Evolutionary conservation across 192 early-diverging fungal species (phyloP), one percentile per base, ranked within the genome.

Genomic region (Entophlyctis helioformis): DNA sequence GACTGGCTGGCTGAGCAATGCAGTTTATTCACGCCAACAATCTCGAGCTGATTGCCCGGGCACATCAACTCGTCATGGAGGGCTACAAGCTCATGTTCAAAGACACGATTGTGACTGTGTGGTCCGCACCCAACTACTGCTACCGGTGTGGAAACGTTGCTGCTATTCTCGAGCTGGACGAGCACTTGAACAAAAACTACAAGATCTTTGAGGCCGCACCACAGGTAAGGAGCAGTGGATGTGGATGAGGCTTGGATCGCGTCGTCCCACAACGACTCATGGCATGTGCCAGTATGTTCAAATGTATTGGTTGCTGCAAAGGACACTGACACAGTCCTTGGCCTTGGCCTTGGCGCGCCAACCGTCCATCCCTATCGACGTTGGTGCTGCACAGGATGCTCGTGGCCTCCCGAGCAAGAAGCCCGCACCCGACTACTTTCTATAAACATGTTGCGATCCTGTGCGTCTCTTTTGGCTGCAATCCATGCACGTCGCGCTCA

Each of bases 81-180:
- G 93, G 76, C 6, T 98, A 88, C 58, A 96, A 96, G 65, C 60
- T 80, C 20, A 94, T 96, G 89, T 98, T 98, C 61, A 85, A 96
- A 36, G 80, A 88, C 23, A 87, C 80, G 0, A 85, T 92, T 38
- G 95, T 96, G 20, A 98, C 95, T 3, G 95, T 98, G 0, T 98
- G 96, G 96, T 87, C 84, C 6, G 96, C 96, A 9, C 96, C 96
- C 50, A 98, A 98, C 71, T 98, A 98, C 62, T 98, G 95, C 59
- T 98, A 98, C 53, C 77, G 83, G 54, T 97, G 96, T 56, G 93
- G 93, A 3, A 98, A 98, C 57, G 89, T 98, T 3, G 95, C 95
- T 16, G 90, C 95, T 0, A 98, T 98, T 52, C 63, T 98, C 31
- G 85, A 92, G 64, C 72, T 98, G 35, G 87, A 96, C 50, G 82